Evolutionary conservation across 1,284 basidiomycete genomes (phyloP).

Genomic region (Sphaerobolus stellatus): DNA sequence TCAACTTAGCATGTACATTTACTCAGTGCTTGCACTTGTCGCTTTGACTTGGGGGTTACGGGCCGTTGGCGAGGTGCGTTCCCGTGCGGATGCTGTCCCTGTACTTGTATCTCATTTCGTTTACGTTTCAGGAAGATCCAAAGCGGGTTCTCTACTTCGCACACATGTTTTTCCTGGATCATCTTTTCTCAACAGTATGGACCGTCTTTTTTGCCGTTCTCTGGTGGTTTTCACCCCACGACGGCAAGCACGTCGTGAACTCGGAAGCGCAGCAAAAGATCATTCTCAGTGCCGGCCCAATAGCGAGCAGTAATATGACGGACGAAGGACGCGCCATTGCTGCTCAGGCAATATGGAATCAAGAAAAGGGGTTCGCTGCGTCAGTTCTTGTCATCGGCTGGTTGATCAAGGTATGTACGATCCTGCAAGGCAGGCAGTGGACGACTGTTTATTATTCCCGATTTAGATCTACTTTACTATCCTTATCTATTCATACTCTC

Average conservation of each 20-base stretch:
- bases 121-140: constrained; percentile 71
- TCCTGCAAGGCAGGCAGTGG: not conserved
- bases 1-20: constrained; percentile 90
- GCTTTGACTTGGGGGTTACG: constrained; percentile 87
- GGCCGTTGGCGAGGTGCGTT: constrained; percentile 75
- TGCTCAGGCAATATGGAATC: constrained; percentile 83
- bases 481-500: constrained; percentile 90
- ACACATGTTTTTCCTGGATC: constrained; percentile 90
- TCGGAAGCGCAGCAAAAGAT: constrained; percentile 86
- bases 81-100: constrained; percentile 15
- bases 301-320: constrained; percentile 47
- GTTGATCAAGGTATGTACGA: constrained; percentile 76
- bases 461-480: constrained; percentile 90
- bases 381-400: constrained; percentile 81
- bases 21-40: constrained; percentile 82
- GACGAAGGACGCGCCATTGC: constrained; percentile 64
- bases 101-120: constrained; percentile 12
- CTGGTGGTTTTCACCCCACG: constrained; percentile 95
- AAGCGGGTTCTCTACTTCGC: constrained; percentile 86
- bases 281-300: constrained; percentile 45
- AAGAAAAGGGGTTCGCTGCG: constrained; percentile 83
- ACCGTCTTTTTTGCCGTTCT: constrained; percentile 85
- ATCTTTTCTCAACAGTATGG: constrained; percentile 90
- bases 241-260: constrained; percentile 77
- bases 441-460: constrained; percentile 2